Evolutionary conservation across 2,329 filamentous ascomycete species (phyloP).

Genomic region (Phaeosphaeriaceae sp.): DNA sequence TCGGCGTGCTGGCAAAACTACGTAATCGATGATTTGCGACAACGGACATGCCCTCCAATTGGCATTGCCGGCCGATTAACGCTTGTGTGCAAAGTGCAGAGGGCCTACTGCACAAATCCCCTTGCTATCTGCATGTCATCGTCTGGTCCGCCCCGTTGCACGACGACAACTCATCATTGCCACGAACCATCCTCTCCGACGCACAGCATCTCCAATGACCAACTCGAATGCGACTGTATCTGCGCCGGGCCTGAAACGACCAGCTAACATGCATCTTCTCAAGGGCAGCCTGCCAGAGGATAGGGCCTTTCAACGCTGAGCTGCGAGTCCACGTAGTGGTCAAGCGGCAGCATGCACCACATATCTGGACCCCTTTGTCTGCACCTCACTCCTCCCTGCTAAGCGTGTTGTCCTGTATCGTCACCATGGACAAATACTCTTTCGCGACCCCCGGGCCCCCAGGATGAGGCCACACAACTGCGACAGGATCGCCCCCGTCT

Average conservation of each 20-base stretch:
- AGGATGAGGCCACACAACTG: constrained; percentile 31
- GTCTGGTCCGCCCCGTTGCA: constrained; percentile 14
- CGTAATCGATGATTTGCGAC: constrained; percentile 31
- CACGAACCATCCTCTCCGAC: constrained; percentile 26
- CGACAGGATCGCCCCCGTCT: constrained; percentile 27
- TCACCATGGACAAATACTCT: constrained; percentile 36
- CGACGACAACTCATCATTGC: constrained; percentile 28
- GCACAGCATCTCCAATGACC: constrained; percentile 38
- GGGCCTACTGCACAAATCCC: constrained; percentile 11
- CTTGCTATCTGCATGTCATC: constrained; percentile 19
- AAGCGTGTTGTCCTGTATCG: constrained; percentile 28
- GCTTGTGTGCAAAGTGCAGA: constrained; percentile 7
- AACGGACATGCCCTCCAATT: constrained; percentile 28
- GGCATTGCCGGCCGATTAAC: constrained; percentile 4
- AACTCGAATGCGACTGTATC: constrained; percentile 29
- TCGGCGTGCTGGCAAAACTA: constrained; percentile 12
- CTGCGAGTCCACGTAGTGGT: constrained; percentile 34
- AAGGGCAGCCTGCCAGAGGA: constrained; percentile 22
- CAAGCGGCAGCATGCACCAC: constrained; percentile 31
- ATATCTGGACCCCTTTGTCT: constrained; percentile 12
- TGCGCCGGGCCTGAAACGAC: constrained; percentile 34
- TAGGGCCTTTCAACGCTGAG: constrained; percentile 23
- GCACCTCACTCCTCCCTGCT: constrained; percentile 32
- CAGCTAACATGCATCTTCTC: constrained; percentile 19
- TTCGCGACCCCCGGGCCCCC: constrained; percentile 31